Conservation (phyloP, 2,329 filamentous ascomycete genomes). For the Harringtonia aguacate region DNA sequence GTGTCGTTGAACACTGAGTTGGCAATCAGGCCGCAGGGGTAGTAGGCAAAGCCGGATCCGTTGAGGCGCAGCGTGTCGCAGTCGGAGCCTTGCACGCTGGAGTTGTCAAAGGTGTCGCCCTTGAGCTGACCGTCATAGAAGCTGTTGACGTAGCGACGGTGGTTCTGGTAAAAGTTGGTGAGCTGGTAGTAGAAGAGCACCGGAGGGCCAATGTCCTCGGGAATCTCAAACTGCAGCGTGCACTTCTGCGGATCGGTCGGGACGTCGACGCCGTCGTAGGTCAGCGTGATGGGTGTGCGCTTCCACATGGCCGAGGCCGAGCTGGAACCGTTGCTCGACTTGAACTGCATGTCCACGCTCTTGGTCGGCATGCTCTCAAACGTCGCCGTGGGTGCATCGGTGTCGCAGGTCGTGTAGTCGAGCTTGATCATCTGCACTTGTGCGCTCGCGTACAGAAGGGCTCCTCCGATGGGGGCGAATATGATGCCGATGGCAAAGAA, state of each 20-base stretch:
- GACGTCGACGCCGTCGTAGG: conserved; percentile 24
- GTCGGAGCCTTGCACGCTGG: conserved; percentile 53
- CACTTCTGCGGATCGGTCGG: conserved; percentile 41
- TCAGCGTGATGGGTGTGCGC: conserved; percentile 27
- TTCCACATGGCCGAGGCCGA: conserved; percentile 28
- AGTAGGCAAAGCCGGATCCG: conserved; percentile 58
- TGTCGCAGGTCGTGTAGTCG: conserved; percentile 75
- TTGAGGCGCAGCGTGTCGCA: conserved; percentile 61
- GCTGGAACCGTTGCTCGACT: conserved; percentile 31
- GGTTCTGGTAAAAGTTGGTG: conserved; percentile 98
- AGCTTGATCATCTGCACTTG: conserved; percentile 82
- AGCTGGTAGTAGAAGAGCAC: conserved; percentile 92
- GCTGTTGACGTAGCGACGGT: conserved; percentile 88
- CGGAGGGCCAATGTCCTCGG: conserved; percentile 67
- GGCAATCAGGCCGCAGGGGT: conserved; percentile 90
- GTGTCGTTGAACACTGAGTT: conserved; percentile 98
- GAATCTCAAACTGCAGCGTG: conserved; percentile 66
- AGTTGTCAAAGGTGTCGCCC: conserved; percentile 51
- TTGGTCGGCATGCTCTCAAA: conserved; percentile 42
- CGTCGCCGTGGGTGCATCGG: conserved; percentile 36
- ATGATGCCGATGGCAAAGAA: conserved; percentile 88
- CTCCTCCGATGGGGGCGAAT: conserved; percentile 84
- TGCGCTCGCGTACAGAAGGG: conserved; percentile 76
- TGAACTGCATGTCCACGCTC: conserved; percentile 62
- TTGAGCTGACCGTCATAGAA: conserved; percentile 73